Evolutionary conservation across 1,139 yeast species (phyloP).

Genomic region (Blastobotrys aristatus): DNA sequence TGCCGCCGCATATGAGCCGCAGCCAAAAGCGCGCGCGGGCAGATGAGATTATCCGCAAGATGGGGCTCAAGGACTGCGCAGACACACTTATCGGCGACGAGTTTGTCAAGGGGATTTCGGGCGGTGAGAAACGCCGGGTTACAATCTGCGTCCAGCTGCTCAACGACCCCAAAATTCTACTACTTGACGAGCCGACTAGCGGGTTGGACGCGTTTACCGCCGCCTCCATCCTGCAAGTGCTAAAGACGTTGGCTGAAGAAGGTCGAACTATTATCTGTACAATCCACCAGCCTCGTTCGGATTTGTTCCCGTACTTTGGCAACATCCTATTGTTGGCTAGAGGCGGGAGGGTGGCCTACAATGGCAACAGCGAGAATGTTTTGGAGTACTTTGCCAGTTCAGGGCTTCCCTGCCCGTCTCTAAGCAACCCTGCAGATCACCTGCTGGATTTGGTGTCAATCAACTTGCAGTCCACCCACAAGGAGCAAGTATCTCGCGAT

Average conservation of each 20-base stretch:
- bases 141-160: conserved; percentile 75
- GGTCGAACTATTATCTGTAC: conserved; percentile 73
- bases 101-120: conserved; percentile 67
- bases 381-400: conserved; percentile 47
- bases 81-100: conserved; percentile 73
- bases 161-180: conserved; percentile 62
- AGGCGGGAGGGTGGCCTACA: conserved; percentile 52
- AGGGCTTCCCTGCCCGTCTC: conserved; percentile 44
- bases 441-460: conserved; percentile 67
- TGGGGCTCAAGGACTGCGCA: conserved; percentile 75
- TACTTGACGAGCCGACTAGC: conserved; percentile 85
- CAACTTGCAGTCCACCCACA: conserved; percentile 44
- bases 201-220: conserved; percentile 84
- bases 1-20: conserved; percentile 34
- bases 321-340: conserved; percentile 61
- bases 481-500: conserved; percentile 42
- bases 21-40: conserved; percentile 38
- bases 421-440: conserved; percentile 57
- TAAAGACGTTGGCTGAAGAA: conserved; percentile 52
- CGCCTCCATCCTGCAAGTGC: conserved; percentile 56
- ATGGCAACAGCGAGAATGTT: conserved; percentile 47
- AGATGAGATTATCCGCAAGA: conserved; percentile 53
- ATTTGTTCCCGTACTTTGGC: conserved; percentile 65
- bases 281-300: conserved; percentile 83
- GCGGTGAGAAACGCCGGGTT: conserved; percentile 81